Base-by-base conservation (phyloP, 2,329 filamentous ascomycete genomes). In the Aspergillus pseudoglaucus region DNA sequence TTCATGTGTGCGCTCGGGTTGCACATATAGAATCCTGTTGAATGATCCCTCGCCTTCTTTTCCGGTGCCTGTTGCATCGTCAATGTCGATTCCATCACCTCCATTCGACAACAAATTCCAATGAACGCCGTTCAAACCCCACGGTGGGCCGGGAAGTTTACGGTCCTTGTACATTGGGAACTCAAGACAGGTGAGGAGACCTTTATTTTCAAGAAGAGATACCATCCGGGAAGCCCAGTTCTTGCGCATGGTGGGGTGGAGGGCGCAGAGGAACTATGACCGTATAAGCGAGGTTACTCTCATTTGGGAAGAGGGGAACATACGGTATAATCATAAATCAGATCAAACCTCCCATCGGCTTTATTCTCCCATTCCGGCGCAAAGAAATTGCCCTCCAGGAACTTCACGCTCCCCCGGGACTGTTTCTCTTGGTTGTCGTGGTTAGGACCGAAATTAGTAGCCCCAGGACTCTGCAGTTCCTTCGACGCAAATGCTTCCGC, bases 301-400 rank as follows among this genome's bases (percentile, higher is more conserved):
- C 25, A 27, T 18, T 59, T 27, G 27, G 41, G 3, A 27, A 14
- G 8, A n/a, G 10, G 27, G 32, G 37, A n/a, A 48, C 72, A 55
- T 69, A 83, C 81, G 45, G 79, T 83, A 59, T 83, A 83, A 57
- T 83, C 81, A 62, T 77, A 83, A 42, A 83, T 76, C 40, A 84
- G 62, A 68, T 89, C 85, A 67, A 87, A 89, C 35, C 67, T 71
- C 64, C 35, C 54, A 60, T 18, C 68, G 64, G 33, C 68, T 62
- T 33, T 3, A 3, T 8, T 18, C 14, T 78, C 59, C 76, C 82
- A 85, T 1, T 71, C 76, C 47, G 82, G 73, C 7, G 71, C 68
- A 64, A 88, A 88, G 64, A 87, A 88, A 58, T 45, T 22, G 12
- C 43, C 43, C 23, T 45, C 10, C 2, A 45, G 14, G 20, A 45